Evolutionary conservation across 441 rosid genomes (phyloP), one percentile per base, ranked within the genome.

Genomic region (Biscutella laevigata): DNA sequence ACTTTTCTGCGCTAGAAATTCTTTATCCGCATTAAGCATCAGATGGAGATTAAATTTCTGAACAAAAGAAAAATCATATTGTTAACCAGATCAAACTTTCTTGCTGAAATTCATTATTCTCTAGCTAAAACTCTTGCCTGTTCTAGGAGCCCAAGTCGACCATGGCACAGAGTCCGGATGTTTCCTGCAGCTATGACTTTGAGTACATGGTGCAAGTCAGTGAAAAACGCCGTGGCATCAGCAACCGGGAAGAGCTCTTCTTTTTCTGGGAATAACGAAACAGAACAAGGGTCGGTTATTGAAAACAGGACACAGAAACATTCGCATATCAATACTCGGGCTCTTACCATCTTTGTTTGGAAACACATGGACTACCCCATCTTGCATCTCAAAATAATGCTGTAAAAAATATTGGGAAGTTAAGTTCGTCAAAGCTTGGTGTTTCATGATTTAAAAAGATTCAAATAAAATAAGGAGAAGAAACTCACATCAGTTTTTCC

Each of bases 31-130:
- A 69, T 94, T 94, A 62, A 94, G 90, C 97, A 89, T 94, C 88
- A 94, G 75, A 74, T 94, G 99, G 54, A 94, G 97, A 64, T 84
- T 89, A 78, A 89, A 89, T 74, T 94, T 94, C 99, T 94, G 86
- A n/a, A n/a, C n/a, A n/a, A n/a, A 66, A 29, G 41, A 34, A 53
- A 4, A 27, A 30, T 15, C 32, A 40, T 14, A 33, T 7, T 17
- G 41, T 70, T 61, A 75, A 47, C 59, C 19, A 30, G 41, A 26
- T 41, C 42, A 55, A 66, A 40, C 38, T 32, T 53, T 9, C 28
- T 53, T 13, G 20, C 0, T 26, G 17, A 46, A 4, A 53, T 32
- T 4, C 9, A 19, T 30, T 45, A 19, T 53, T n/a, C 33, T 39
- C 6, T 17, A 25, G 16, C 8, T 16, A 37, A 28, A 45, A 20